Evolutionary conservation across 1,284 basidiomycete genomes (phyloP).

Genomic region (Polyporus tsugae): DNA sequence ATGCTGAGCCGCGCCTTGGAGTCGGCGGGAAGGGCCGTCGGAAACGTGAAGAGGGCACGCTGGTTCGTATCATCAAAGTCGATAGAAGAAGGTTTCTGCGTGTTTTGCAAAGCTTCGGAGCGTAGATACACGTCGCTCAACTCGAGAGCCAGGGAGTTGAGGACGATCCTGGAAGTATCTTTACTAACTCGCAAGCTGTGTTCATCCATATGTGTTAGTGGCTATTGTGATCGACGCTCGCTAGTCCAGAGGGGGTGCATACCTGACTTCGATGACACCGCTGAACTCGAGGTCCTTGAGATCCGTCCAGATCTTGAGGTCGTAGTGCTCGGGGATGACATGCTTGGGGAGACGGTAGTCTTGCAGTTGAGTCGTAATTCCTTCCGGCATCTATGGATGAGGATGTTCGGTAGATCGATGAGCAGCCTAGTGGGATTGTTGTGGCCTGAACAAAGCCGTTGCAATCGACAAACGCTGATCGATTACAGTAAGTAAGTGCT

Average conservation of each 20-base stretch:
- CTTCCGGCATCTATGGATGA: not conserved
- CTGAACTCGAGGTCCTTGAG: conserved; percentile 77
- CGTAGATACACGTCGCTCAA: conserved; percentile 73
- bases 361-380: not conserved
- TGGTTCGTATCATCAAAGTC: conserved; percentile 70
- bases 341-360: conserved; percentile 80
- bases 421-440: not conserved
- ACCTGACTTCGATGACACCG: conserved; percentile 82
- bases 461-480: not conserved
- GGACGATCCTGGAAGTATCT: conserved; percentile 69
- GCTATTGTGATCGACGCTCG: not conserved
- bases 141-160: conserved; percentile 79
- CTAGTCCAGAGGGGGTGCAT: conserved; percentile 33
- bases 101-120: conserved; percentile 57
- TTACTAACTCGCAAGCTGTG: conserved; percentile 73
- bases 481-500: not conserved
- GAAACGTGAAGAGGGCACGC: conserved; percentile 67
- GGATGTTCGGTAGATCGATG: not conserved
- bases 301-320: conserved; percentile 85
- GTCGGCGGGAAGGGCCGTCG: conserved; percentile 61
- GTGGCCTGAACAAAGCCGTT: not conserved
- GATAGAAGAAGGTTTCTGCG: conserved; percentile 54
- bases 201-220: not conserved
- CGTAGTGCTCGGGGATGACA: conserved; percentile 83
- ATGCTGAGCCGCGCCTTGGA: conserved; percentile 71